Percentiles rank a stretch among this genome's conserved stretches.
Conservation (phyloP, 306 rosid genomes). For the Cicer pinnatifidum region DNA sequence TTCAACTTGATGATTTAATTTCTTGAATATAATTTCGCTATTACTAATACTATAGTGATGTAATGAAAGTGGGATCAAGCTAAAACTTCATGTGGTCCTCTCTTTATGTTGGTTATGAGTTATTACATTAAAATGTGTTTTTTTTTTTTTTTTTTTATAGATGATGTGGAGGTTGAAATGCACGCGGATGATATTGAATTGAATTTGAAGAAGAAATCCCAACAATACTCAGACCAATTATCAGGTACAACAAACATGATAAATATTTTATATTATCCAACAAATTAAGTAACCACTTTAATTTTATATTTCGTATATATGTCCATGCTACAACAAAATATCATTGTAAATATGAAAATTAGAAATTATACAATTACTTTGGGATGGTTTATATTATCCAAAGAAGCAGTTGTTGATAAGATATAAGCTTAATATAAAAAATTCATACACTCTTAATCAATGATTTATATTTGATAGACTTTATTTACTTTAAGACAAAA, state of each 20-base stretch:
- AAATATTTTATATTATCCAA: too few species aligned
- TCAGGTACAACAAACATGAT: background rate
- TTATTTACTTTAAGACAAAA: too few species aligned
- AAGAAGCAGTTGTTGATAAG: too few species aligned
- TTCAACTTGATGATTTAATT: conserved; percentile 37
- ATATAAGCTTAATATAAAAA: too few species aligned
- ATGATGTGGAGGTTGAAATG: conserved; percentile 13
- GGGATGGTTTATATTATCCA: too few species aligned
- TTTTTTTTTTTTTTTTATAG: conserved; percentile 5
- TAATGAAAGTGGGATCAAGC: conserved; percentile 56
- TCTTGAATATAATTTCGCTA: conserved; percentile 41
- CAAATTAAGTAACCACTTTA: background rate
- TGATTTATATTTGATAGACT: too few species aligned
- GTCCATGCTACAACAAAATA: background rate
- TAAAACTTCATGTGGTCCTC: conserved; percentile 44
- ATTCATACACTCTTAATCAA: too few species aligned
- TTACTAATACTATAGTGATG: conserved; percentile 36
- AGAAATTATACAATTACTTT: too few species aligned
- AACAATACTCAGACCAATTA: background rate
- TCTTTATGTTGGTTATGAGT: conserved; percentile 19
- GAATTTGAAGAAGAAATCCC: background rate
- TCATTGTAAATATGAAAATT: too few species aligned
- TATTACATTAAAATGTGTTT: conserved; percentile 34
- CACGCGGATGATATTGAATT: background rate
- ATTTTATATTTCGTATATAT: background rate